These are phyloP conservation scores for Ceratocystis cubensis DNA, from an alignment of 2,329 filamentous ascomycete species.

Conservation along the genomic window DNA sequence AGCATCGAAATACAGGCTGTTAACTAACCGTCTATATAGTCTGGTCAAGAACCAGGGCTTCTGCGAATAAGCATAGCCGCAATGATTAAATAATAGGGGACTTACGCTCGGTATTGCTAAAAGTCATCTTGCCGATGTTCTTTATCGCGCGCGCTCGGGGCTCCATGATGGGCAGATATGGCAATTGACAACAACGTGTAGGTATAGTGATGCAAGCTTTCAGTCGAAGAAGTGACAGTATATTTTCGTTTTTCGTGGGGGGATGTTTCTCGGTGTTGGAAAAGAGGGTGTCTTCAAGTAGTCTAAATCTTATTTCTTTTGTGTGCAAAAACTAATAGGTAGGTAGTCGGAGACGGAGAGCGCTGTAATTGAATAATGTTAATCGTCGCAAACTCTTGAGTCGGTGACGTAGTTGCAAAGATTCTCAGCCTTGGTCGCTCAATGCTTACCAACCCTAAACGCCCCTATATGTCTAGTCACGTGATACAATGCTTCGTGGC, in stretches of 20 bases:
- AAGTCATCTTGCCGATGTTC: constrained; percentile 75
- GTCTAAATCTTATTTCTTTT: background rate
- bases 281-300: background rate
- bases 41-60: background rate
- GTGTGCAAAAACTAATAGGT: background rate
- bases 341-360: background rate
- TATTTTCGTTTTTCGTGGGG: background rate
- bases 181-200: background rate
- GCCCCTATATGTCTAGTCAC: background rate
- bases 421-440: constrained; percentile 5
- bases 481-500: background rate
- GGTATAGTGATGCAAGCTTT: background rate
- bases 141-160: constrained; percentile 64
- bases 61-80: background rate
- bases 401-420: constrained; percentile 11
- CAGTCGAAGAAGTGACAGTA: background rate
- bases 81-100: constrained; percentile 20
- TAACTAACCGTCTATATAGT: too few species aligned
- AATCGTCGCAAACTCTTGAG: background rate
- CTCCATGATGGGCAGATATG: constrained; percentile 46
- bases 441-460: background rate
- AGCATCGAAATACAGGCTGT: constrained; percentile 9
- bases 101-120: constrained; percentile 58
- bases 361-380: background rate
- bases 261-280: background rate